Conservation (phyloP, 83 land plant genomes). For the Picea abies region DNA sequence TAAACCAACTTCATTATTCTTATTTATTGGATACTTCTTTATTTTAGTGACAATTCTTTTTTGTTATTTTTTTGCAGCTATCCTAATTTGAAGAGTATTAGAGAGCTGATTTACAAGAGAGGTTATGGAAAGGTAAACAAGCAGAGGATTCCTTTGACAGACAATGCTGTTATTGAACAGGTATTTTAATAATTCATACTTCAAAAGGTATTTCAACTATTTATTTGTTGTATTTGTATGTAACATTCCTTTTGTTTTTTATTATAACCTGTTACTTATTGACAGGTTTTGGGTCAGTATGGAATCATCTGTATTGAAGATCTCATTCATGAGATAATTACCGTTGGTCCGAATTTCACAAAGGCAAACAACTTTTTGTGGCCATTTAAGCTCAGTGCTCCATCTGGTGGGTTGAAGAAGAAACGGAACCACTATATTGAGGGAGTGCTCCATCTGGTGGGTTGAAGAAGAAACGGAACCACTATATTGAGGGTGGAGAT, state of each 20-base stretch:
- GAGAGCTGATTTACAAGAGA: conserved; percentile 65
- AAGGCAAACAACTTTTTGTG: conserved; percentile 73
- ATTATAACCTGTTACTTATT: no score
- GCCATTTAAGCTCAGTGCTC: conserved; percentile 89
- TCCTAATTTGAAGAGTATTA: conserved; percentile 78
- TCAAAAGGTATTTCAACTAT: background rate
- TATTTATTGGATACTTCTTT: no score
- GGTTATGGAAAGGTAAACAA: conserved; percentile 25
- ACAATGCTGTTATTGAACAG: conserved; percentile 48
- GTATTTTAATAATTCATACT: conserved; percentile 10
- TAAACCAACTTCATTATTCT: no score
- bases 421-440: conserved; percentile 72
- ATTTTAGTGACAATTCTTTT: background rate
- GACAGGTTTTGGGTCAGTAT: background rate
- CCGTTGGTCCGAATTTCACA: conserved; percentile 88
- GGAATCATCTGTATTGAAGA: no score
- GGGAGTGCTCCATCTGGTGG: conserved; percentile 87
- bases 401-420: conserved; percentile 82
- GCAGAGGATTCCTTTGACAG: conserved; percentile 35
- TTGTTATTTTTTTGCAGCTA: conserved; percentile 33
- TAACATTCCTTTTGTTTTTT: background rate
- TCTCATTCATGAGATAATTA: background rate
- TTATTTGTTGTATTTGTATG: background rate
- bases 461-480: conserved; percentile 81
- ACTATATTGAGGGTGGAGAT: conserved; percentile 79